A percentile compares a stretch with the other conserved stretches of the same genome.
phyloP scores from a whole-genome alignment of 257 asterid genomes.

The Craterostigma plantagineum region DNA sequence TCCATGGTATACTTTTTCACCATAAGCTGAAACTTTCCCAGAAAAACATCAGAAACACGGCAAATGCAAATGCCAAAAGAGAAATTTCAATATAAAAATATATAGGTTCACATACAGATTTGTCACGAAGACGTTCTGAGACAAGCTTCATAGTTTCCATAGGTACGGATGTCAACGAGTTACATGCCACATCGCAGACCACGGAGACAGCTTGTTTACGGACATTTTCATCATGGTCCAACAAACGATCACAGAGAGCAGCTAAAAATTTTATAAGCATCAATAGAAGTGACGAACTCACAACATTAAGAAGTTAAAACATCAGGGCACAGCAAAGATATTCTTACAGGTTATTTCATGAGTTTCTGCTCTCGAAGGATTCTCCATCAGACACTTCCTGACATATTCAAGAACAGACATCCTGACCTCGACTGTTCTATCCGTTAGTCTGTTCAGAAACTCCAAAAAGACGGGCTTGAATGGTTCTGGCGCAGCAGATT shows the following conservation, averaged over 20 bases:
- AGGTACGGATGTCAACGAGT: slow-evolving; percentile 41
- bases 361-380: slow-evolving; percentile 66
- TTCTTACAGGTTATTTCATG: slow-evolving; percentile 71
- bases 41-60: slow-evolving; percentile 11
- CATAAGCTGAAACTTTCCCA: slow-evolving; percentile 38
- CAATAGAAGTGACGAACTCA: slow-evolving; percentile 16
- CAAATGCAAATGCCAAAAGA: slow-evolving; percentile 2
- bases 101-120: slow-evolving; percentile 51
- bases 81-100: slow-evolving; percentile 1
- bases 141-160: slow-evolving; percentile 64
- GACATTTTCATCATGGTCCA: slow-evolving; percentile 84
- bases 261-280: slow-evolving; percentile 26
- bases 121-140: slow-evolving; percentile 90
- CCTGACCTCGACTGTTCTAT: slow-evolving; percentile 69
- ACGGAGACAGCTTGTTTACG: slow-evolving; percentile 89
- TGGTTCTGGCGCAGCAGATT: slow-evolving; percentile 41
- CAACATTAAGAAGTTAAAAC: slow-evolving; percentile 9
- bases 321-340: not conserved
- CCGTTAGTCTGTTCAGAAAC: slow-evolving; percentile 78
- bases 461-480: slow-evolving; percentile 75
- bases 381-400: slow-evolving; percentile 52
- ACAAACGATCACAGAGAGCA: slow-evolving; percentile 65
- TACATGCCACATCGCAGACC: slow-evolving; percentile 71
- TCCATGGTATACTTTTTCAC: slow-evolving; percentile 85
- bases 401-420: slow-evolving; percentile 76